phyloP scores from a whole-genome alignment of 768 basidiomycete genomes.

The Galerina marginata region DNA sequence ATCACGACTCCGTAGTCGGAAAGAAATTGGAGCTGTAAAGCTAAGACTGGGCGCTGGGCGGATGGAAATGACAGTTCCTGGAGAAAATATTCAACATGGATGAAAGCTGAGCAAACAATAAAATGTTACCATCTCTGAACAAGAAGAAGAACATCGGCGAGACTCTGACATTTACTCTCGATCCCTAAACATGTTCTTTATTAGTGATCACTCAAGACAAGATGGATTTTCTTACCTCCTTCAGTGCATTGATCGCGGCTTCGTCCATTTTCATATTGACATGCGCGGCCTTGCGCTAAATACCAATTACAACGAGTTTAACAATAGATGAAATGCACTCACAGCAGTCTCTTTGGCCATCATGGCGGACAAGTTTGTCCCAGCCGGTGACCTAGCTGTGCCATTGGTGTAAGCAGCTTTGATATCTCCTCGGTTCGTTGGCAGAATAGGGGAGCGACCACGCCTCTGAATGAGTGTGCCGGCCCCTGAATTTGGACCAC shows the following conservation, averaged over 20 bases:
- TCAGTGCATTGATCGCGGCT: slow-evolving; percentile 35
- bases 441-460: slow-evolving; percentile 25
- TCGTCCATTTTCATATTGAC: slow-evolving; percentile 29
- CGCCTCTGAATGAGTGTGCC: slow-evolving; percentile 9
- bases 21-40: slow-evolving; percentile 60
- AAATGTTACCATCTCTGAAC: slow-evolving; percentile 60
- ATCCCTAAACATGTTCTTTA: slow-evolving; percentile 41
- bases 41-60: slow-evolving; percentile 48
- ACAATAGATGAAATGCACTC: neutral
- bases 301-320: neutral
- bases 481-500: neutral
- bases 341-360: slow-evolving; percentile 31
- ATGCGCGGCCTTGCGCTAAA: slow-evolving; percentile 17
- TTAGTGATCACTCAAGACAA: neutral
- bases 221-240: slow-evolving; percentile 26
- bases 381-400: slow-evolving; percentile 10
- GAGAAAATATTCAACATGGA: neutral
- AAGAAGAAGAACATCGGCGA: slow-evolving; percentile 73
- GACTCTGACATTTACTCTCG: slow-evolving; percentile 63
- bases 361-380: slow-evolving; percentile 20
- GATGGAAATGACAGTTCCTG: slow-evolving; percentile 71
- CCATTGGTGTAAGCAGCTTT: neutral
- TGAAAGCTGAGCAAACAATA: neutral
- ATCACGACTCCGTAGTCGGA: slow-evolving; percentile 62
- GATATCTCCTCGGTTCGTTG: slow-evolving; percentile 24